Percentiles rank a stretch among this genome's conserved stretches.
phyloP scores from a whole-genome alignment of 179 eudicot species.

The Corrigiola litoralis region DNA sequence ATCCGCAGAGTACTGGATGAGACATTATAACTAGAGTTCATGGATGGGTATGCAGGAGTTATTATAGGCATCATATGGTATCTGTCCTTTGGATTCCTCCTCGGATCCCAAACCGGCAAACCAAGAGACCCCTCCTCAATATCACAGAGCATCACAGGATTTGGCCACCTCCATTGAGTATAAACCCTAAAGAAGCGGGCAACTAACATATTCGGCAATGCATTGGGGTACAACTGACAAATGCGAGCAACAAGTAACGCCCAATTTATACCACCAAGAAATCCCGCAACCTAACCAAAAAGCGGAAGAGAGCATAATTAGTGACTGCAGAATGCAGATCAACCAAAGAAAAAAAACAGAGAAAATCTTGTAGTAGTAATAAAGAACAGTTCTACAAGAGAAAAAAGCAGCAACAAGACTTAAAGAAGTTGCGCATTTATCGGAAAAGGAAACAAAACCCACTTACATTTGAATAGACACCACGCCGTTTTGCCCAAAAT shows the following conservation, averaged over 20 bases:
- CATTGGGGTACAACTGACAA: conserved; percentile 86
- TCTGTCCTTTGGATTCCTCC: conserved; percentile 63
- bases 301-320: background rate
- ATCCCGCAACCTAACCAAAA: conserved; percentile 60
- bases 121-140: conserved; percentile 73
- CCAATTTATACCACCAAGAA: conserved; percentile 89
- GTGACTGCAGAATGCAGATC: background rate
- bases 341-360: background rate
- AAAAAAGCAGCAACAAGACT: background rate
- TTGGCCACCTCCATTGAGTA: conserved; percentile 88
- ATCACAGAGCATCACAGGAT: conserved; percentile 75
- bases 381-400: too few species aligned
- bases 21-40: conserved; percentile 93
- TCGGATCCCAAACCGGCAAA: conserved; percentile 82
- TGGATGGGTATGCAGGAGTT: conserved; percentile 87
- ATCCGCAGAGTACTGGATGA: conserved; percentile 70
- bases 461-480: conserved; percentile 79
- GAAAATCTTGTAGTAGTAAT: background rate
- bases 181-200: conserved; percentile 82
- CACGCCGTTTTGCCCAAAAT: conserved; percentile 77
- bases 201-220: conserved; percentile 75
- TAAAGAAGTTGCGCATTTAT: background rate
- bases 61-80: conserved; percentile 75
- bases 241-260: conserved; percentile 86
- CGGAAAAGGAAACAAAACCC: background rate